Base-by-base conservation (phyloP, 2,329 filamentous ascomycete genomes). In the Talaromyces atroroseus region DNA sequence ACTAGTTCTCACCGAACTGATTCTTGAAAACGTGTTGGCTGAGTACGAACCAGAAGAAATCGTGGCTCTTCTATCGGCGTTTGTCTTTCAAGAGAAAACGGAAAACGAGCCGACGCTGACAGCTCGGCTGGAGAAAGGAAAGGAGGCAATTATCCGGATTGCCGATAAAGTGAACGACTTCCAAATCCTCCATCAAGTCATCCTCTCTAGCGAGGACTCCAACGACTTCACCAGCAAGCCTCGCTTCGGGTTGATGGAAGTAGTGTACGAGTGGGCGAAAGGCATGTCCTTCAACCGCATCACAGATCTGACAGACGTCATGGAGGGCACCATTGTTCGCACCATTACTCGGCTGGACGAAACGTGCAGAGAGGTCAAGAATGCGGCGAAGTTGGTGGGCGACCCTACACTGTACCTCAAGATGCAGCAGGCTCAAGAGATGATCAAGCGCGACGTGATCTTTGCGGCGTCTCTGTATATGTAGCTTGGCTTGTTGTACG, bases 251-350 rank as follows among this genome's bases (percentile, higher is more conserved):
- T 82, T 99, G 56, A 91, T 96, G 70, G 94, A 99, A 73, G 94
- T 99, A 0, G 95, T 99, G 34, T 96, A 97, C 70, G 94, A 99
- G 73, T 99, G 94, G 94, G 94, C 94, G 10, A 81, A 90, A 50
- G 94, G 94, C 24, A 97, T 97, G 90, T 92, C 89, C 52, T 99
- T 99, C 80, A 95, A 95, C 74, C 92, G 94, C 62, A 99, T 99
- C 63, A 97, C 92, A 0, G 89, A 92, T 63, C 76, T 99, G 68
- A 99, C 94, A 7, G 92, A 97, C 71, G 92, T 99, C 57, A 84
- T 97, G 66, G 94, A 99, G 73, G 94, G 94, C 1, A 97, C 94
- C 0, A 97, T 99, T 74, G 94, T 99, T 49, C 80, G 94, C 52
- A 92, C 94, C 2, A 97, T 99, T 64, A 95, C 91, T 44, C 79